Evolutionary conservation across 306 rosid species (phyloP).

Genomic region (Fragaria nilgerrensis): DNA sequence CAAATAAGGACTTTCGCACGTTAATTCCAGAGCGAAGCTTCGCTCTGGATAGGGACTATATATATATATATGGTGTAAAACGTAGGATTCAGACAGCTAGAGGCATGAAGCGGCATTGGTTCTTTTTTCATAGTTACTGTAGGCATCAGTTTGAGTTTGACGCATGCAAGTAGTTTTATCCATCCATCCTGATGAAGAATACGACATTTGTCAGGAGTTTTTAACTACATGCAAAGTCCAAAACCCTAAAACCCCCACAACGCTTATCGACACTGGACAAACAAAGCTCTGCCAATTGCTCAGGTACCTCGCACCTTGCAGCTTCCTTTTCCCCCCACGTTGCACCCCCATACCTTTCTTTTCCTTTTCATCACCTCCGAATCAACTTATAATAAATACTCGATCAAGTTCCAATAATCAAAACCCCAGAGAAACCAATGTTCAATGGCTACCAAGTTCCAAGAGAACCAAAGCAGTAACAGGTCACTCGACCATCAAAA

Average conservation of each 20-base stretch:
- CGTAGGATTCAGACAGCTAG: no score
- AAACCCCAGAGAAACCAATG: not conserved
- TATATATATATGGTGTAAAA: no score
- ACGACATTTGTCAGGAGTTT: not conserved
- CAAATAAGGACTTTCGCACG: no score
- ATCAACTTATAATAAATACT: not conserved
- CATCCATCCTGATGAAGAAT: not conserved
- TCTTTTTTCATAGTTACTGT: no score
- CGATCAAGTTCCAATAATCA: not conserved
- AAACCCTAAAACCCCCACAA: not conserved
- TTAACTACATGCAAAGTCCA: not conserved
- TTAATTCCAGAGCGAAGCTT: no score
- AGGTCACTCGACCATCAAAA: not conserved
- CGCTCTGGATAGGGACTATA: no score
- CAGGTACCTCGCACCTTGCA: not conserved
- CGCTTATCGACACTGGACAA: not conserved
- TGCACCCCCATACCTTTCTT: not conserved
- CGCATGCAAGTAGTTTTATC: no score
- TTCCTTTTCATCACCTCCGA: not conserved
- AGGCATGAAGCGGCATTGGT: no score
- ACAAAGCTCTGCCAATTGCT: slow-evolving; percentile 2
- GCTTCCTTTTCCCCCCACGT: not conserved
- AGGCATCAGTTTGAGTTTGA: no score
- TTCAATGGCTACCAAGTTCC: slow-evolving; percentile 12
- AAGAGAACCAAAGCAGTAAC: not conserved